These are phyloP conservation scores for Yamadazyma oceani DNA, from an alignment of 1,139 yeast genomes.

Conservation along the genomic window DNA sequence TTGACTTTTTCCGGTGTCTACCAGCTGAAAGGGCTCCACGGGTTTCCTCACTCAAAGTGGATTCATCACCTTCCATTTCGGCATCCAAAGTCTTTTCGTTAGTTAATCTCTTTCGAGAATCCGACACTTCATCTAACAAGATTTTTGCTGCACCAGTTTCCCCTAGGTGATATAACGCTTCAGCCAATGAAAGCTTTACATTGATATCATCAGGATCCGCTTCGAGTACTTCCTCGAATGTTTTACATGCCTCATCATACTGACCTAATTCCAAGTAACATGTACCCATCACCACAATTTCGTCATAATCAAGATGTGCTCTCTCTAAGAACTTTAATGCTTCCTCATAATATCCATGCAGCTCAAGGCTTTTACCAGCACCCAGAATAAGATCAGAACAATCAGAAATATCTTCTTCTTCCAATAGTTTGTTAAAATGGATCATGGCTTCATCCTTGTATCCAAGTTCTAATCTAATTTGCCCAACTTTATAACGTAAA, in stretches of 20 bases:
- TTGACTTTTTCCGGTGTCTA: slow-evolving; percentile 19
- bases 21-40: slow-evolving; percentile 26
- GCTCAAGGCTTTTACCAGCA: slow-evolving; percentile 74
- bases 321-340: slow-evolving; percentile 68
- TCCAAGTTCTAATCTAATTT: slow-evolving; percentile 64
- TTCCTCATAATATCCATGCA: slow-evolving; percentile 64
- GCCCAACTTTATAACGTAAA: slow-evolving; percentile 77
- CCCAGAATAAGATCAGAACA: slow-evolving; percentile 73
- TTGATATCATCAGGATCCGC: slow-evolving; percentile 68
- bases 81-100: neutral
- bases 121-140: slow-evolving; percentile 52
- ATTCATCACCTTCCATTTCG: neutral
- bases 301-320: slow-evolving; percentile 40
- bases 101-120: slow-evolving; percentile 14
- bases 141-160: slow-evolving; percentile 61
- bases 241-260: slow-evolving; percentile 65
- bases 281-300: slow-evolving; percentile 67
- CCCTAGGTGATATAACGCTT: slow-evolving; percentile 72
- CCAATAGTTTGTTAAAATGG: slow-evolving; percentile 60
- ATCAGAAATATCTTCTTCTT: slow-evolving; percentile 48
- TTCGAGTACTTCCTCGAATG: slow-evolving; percentile 57
- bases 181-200: slow-evolving; percentile 75
- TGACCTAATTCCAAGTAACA: slow-evolving; percentile 77
- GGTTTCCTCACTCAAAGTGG: neutral
- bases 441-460: slow-evolving; percentile 67